phyloP scores from a whole-genome alignment of 2,329 filamentous ascomycete species.

The Fusarium sp. region DNA sequence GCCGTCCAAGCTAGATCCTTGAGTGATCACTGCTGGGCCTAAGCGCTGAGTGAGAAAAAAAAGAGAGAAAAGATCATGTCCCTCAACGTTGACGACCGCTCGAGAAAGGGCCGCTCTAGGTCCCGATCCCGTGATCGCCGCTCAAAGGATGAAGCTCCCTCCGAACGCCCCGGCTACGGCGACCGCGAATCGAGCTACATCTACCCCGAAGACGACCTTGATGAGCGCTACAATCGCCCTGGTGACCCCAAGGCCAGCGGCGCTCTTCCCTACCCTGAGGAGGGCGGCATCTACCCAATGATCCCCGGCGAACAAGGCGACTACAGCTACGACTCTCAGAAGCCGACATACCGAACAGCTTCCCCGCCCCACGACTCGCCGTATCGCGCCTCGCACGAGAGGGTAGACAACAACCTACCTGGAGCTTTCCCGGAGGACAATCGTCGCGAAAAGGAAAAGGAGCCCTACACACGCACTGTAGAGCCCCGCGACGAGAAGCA shows the following conservation, averaged over 20 bases:
- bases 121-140: slow-evolving; percentile 56
- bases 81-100: slow-evolving; percentile 58
- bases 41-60: slow-evolving; percentile 1
- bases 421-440: slow-evolving; percentile 50
- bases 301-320: slow-evolving; percentile 49
- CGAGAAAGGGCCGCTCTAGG: slow-evolving; percentile 58
- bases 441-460: slow-evolving; percentile 42
- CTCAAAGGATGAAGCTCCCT: slow-evolving; percentile 44
- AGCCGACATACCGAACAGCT: slow-evolving; percentile 47
- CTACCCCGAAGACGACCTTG: slow-evolving; percentile 56
- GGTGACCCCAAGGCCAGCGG: slow-evolving; percentile 48
- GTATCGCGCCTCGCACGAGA: slow-evolving; percentile 51
- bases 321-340: slow-evolving; percentile 54
- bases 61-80: slow-evolving; percentile 55
- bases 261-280: slow-evolving; percentile 53
- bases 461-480: slow-evolving; percentile 27
- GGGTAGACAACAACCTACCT: slow-evolving; percentile 45
- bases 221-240: slow-evolving; percentile 48
- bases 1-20: slow-evolving; percentile 10
- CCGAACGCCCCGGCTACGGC: slow-evolving; percentile 47
- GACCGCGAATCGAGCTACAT: slow-evolving; percentile 57
- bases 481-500: slow-evolving; percentile 18
- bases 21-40: slow-evolving; percentile 12
- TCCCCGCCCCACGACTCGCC: slow-evolving; percentile 50
- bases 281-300: slow-evolving; percentile 51